Evolutionary conservation across 345 rosid genomes (phyloP).

Genomic region (Ceriops decandra): DNA sequence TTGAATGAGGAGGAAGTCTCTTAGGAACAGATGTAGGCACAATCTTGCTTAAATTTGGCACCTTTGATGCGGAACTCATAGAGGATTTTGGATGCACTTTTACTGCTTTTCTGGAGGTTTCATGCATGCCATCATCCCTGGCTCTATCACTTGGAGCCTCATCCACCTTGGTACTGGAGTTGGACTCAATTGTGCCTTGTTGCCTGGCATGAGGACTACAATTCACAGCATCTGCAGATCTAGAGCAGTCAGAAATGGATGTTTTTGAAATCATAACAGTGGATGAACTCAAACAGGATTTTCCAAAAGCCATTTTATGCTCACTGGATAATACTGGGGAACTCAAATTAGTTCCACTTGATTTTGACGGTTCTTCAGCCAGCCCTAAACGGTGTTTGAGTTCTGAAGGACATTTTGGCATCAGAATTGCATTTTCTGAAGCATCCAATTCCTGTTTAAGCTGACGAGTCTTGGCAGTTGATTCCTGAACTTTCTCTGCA

Average conservation of each 20-base stretch:
- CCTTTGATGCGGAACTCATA: constrained; percentile 38
- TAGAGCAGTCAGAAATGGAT: constrained; percentile 38
- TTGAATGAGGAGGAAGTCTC: constrained; percentile 43
- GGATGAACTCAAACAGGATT: constrained; percentile 39
- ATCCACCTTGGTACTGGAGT: constrained; percentile 40
- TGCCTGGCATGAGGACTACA: constrained; percentile 35
- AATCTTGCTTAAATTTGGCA: constrained; percentile 45
- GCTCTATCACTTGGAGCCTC: constrained; percentile 38
- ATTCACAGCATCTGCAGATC: constrained; percentile 44
- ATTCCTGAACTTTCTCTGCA: constrained; percentile 32
- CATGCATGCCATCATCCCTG: constrained; percentile 35
- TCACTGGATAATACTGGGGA: constrained; percentile 32
- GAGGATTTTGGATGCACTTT: constrained; percentile 47
- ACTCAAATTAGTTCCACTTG: constrained; percentile 30
- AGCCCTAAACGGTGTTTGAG: constrained; percentile 32
- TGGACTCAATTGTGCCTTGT: constrained; percentile 33
- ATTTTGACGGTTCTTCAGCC: constrained; percentile 40
- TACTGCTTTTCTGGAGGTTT: constrained; percentile 34
- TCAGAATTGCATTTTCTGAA: constrained; percentile 27
- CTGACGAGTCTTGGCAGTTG: constrained; percentile 22
- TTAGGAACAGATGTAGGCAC: constrained; percentile 51
- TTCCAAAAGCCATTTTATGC: constrained; percentile 46
- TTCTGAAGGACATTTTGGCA: constrained; percentile 36
- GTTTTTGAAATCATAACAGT: constrained; percentile 33
- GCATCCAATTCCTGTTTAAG: constrained; percentile 35